These are phyloP conservation scores for Cystobasidium ongulense DNA, from an alignment of 768 basidiomycete genomes.

Conservation along the genomic window DNA sequence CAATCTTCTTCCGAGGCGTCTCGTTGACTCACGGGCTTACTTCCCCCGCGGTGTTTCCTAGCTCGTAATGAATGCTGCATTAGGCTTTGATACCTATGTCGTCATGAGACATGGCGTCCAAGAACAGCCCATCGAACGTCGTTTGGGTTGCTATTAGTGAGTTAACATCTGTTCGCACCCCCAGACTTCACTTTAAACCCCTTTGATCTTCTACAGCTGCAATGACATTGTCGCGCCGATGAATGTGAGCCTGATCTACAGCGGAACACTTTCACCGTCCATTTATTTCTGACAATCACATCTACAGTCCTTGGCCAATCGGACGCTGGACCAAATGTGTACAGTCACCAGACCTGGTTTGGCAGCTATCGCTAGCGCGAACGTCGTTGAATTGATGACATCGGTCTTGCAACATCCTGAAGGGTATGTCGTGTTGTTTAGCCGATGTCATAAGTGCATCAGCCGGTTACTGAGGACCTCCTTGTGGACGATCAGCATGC, in stretches of 20 bases:
- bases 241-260: constrained; percentile 72
- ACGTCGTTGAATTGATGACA: constrained; percentile 83
- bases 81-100: constrained; percentile 91
- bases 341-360: constrained; percentile 93
- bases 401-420: constrained; percentile 81
- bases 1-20: not conserved
- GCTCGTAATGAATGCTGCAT: constrained; percentile 87
- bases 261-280: too few species aligned
- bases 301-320: constrained; percentile 62
- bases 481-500: constrained; percentile 31
- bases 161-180: not conserved
- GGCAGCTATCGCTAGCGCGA: constrained; percentile 82
- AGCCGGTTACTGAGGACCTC: too few species aligned
- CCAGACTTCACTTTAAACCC: not conserved
- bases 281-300: too few species aligned
- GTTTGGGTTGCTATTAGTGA: constrained; percentile 80
- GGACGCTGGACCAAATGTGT: constrained; percentile 97
- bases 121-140: constrained; percentile 33
- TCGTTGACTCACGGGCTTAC: not conserved
- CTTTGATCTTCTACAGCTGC: constrained; percentile 49
- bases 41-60: constrained; percentile 45
- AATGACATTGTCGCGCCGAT: constrained; percentile 95
- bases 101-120: constrained; percentile 89
- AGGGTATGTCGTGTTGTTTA: constrained; percentile 53
- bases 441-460: too few species aligned